These are phyloP conservation scores for Farysia itapuensis DNA, from an alignment of 1,284 basidiomycete species.

Conservation along the genomic window DNA sequence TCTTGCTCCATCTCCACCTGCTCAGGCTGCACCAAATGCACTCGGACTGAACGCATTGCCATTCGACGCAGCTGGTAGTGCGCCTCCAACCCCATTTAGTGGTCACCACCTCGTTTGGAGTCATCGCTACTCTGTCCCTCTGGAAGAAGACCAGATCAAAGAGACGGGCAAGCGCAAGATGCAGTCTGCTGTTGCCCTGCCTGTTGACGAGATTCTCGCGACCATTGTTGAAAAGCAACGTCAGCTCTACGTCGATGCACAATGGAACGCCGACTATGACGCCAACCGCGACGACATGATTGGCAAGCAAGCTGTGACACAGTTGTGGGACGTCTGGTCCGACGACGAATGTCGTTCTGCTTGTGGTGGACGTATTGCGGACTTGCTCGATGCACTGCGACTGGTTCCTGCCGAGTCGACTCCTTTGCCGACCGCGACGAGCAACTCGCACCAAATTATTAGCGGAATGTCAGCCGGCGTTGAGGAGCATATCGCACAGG, in stretches of 20 bases:
- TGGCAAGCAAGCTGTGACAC: conserved; percentile 15
- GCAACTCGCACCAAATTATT: not conserved
- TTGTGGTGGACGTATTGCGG: conserved; percentile 14
- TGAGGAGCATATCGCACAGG: not conserved
- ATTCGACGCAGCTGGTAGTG: conserved; percentile 2
- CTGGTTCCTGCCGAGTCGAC: conserved; percentile 13
- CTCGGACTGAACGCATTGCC: not conserved
- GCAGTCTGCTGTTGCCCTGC: conserved; percentile 11
- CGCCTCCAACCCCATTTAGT: conserved; percentile 18
- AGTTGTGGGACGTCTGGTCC: conserved; percentile 33
- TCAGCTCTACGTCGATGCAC: conserved; percentile 23
- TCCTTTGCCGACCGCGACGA: not conserved
- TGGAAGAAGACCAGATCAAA: conserved; percentile 6
- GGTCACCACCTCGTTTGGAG: conserved; percentile 33
- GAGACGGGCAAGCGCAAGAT: conserved; percentile 25
- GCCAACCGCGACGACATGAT: conserved; percentile 2
- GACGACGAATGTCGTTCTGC: conserved; percentile 21
- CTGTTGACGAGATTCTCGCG: conserved; percentile 18
- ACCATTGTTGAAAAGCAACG: conserved; percentile 28
- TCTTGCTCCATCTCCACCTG: not conserved
- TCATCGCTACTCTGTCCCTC: conserved; percentile 19
- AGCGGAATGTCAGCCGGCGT: conserved; percentile 2
- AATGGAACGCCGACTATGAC: conserved; percentile 30
- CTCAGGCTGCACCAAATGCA: not conserved
- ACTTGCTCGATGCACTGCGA: conserved; percentile 19